Evolutionary conservation across 371 early-diverging fungal genomes (phyloP).

Genomic region (Umbelopsis sp.): DNA sequence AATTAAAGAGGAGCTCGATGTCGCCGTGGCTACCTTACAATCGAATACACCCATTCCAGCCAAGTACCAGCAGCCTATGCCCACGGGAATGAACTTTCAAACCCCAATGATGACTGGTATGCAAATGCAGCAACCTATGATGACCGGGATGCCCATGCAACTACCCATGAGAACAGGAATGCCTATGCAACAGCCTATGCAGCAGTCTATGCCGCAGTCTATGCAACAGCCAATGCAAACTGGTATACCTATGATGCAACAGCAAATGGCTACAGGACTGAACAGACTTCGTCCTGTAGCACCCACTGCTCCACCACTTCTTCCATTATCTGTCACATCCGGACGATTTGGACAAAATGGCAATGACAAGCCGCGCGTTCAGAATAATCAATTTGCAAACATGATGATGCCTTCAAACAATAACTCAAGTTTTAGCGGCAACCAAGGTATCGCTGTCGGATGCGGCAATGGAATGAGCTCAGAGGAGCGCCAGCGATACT

Average conservation of each 20-base stretch:
- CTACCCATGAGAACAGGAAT: conserved; percentile 24
- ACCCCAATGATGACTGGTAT: conserved; percentile 16
- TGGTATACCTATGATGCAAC: conserved; percentile 19
- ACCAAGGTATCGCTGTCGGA: conserved; percentile 6
- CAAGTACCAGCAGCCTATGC: conserved; percentile 22
- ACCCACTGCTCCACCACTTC: conserved; percentile 4
- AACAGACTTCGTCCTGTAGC: conserved; percentile 12
- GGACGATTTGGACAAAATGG: conserved; percentile 16
- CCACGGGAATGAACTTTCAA: conserved; percentile 26
- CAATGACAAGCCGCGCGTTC: conserved; percentile 38
- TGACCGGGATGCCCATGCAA: conserved; percentile 29
- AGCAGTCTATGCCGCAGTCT: neutral
- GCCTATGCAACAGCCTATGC: conserved; percentile 18
- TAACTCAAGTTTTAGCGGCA: neutral
- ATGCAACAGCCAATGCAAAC: conserved; percentile 18
- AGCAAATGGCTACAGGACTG: conserved; percentile 29
- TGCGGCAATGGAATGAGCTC: conserved; percentile 53
- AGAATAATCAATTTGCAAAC: conserved; percentile 48
- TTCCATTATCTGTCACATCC: neutral
- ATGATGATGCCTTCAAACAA: conserved; percentile 50
- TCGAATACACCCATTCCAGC: conserved; percentile 38
- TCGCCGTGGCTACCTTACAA: conserved; percentile 56
- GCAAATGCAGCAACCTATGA: conserved; percentile 24
- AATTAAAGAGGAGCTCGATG: conserved; percentile 47
- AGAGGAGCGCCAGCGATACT: conserved; percentile 80